Base-by-base conservation (phyloP, 2,329 filamentous ascomycete genomes). In the Corynespora cassiicola region DNA sequence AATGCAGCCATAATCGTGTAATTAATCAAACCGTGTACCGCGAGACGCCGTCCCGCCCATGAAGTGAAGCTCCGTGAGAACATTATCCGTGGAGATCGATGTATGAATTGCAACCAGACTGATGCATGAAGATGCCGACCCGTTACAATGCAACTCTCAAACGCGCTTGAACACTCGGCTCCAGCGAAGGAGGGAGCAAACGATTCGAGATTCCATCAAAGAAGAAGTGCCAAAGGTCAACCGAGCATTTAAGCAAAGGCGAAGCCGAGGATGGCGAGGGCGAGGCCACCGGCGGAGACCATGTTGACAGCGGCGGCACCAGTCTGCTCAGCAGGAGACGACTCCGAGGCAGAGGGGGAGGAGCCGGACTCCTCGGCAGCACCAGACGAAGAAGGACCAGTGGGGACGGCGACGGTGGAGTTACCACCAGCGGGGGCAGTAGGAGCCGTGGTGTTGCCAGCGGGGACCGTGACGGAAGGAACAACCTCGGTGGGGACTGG, bases 261-360 rank as follows among this genome's bases (percentile, higher is more conserved):
- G 31, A 57, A 50, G 36, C 56, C 62, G 41, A 48, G 53, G 25
- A 57, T 38, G 39, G 60, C 61, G 32, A 63, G 18, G 36, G 51
- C 53, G 16, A 65, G 39, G 16, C 52, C 54, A 25, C 61, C 61
- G 47, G 65, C 45, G 21, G 61, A 63, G 51, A 52, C 50, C 33
- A 59, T 42, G 52, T 55, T 62, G 51, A 36, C 43, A 6, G 45
- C 25, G 22, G 62, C 62, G 11, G 51, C 63, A 43, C 56, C 59
- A 9, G 47, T 52, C 8, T 45, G 33, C 40, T 50, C 32, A 7
- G 59, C 48, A 23, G 45, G 20, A 2, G 33, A 27, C 7, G 39
- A 30, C 17, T 16, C 12, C 14, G 29, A 16, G 17, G 36, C 12
- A 6, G 36, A 16, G 14, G 30, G 11, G 9, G 32, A 12, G 6